A percentile compares a stretch with the other conserved stretches of the same genome.
These are phyloP conservation scores for Pugionium cornutum DNA, from an alignment of 345 rosid genomes.

Conservation along the genomic window DNA sequence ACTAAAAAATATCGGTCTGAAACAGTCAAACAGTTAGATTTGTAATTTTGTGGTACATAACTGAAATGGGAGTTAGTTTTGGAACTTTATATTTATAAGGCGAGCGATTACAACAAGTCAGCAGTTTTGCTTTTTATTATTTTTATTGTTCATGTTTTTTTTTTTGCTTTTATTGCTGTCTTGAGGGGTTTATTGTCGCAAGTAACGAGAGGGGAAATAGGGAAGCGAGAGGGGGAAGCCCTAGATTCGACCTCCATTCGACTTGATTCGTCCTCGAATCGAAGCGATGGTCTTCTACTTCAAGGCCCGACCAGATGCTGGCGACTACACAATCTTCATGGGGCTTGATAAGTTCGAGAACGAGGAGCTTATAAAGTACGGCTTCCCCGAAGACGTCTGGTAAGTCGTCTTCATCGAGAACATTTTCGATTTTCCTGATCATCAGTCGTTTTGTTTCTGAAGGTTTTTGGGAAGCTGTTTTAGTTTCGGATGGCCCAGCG, in stretches of 20 bases:
- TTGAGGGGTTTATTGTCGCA: conserved; percentile 32
- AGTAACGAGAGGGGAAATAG: conserved; percentile 18
- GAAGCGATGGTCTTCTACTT: conserved; percentile 85
- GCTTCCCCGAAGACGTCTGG: conserved; percentile 98
- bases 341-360: conserved; percentile 98
- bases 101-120: conserved; percentile 22
- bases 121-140: not conserved
- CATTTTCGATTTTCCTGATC: conserved; percentile 4
- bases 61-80: not conserved
- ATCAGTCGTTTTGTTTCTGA: not conserved
- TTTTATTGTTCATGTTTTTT: not conserved
- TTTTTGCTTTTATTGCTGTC: not conserved
- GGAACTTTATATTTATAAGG: not conserved
- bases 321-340: conserved; percentile 98
- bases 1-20: too few species aligned
- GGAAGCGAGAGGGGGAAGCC: conserved; percentile 38
- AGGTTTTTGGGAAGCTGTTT: not conserved
- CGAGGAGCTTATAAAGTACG: conserved; percentile 98
- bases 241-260: conserved; percentile 40
- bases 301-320: conserved; percentile 91
- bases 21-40: too few species aligned
- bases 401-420: conserved; percentile 23
- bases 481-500: not conserved
- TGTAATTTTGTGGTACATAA: too few species aligned
- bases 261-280: conserved; percentile 32